Evolutionary conservation across 208 protist species (phyloP).

Genomic region (Blechomonas ayalai): DNA sequence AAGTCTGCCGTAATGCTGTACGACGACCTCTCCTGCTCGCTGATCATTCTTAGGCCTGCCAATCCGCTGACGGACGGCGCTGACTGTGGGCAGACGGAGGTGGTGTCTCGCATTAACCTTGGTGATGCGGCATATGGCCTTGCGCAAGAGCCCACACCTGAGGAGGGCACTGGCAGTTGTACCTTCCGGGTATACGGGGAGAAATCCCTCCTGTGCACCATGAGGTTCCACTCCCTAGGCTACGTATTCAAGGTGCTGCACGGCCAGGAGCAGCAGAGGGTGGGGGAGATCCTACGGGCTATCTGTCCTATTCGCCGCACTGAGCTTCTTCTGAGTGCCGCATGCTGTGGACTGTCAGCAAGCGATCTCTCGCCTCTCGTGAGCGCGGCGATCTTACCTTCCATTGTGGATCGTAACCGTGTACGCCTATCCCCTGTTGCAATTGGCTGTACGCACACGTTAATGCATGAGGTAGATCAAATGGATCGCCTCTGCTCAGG

Average conservation of each 20-base stretch:
- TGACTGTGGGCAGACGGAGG: conserved; percentile 18
- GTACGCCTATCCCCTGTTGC: conserved; percentile 32
- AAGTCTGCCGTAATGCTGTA: conserved; percentile 22
- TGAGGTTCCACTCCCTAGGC: conserved; percentile 12
- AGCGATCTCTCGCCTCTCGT: conserved; percentile 6
- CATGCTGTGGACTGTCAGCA: too few relatives aligned
- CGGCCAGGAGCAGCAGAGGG: not conserved
- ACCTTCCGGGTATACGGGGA: conserved; percentile 52
- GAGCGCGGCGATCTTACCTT: conserved; percentile 1
- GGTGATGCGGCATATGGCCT: conserved; percentile 24
- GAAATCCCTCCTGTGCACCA: conserved; percentile 22
- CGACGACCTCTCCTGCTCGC: conserved; percentile 25
- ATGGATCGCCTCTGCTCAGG: conserved; percentile 27
- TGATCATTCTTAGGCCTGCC: conserved; percentile 28
- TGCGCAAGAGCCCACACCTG: too few relatives aligned
- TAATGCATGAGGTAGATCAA: conserved; percentile 17
- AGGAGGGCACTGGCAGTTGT: too few relatives aligned
- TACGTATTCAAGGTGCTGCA: conserved; percentile 5
- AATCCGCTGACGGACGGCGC: conserved; percentile 25
- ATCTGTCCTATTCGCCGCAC: too few relatives aligned
- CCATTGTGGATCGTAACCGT: too few relatives aligned
- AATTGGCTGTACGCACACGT: conserved; percentile 13
- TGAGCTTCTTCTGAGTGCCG: too few relatives aligned
- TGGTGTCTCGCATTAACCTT: conserved; percentile 39
- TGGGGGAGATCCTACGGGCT: too few relatives aligned